Percentiles rank a stretch among this genome's conserved stretches.
Evolutionary conservation across 2,329 filamentous ascomycete species (phyloP).

Genomic region (Rhynchosporium secalis): DNA sequence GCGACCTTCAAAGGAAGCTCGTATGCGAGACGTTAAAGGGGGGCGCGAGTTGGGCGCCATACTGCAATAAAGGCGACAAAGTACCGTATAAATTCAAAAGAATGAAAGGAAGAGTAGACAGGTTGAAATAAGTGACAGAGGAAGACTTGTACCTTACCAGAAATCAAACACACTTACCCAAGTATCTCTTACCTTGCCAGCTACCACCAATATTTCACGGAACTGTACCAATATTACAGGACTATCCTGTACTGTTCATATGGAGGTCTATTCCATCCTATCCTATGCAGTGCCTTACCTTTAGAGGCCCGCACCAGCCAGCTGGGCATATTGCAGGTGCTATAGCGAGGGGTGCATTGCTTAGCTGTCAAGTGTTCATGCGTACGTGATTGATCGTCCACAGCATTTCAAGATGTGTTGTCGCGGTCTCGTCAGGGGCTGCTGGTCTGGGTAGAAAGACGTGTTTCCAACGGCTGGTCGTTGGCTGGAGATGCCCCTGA

Average conservation of each 20-base stretch:
- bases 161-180: slow-evolving; percentile 10
- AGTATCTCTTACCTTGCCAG: slow-evolving; percentile 11
- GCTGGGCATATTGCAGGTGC: slow-evolving; percentile 2
- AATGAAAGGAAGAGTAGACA: slow-evolving; percentile 2
- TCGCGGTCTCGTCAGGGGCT: slow-evolving; percentile 10
- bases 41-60: slow-evolving; percentile 36
- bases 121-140: slow-evolving; percentile 2
- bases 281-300: slow-evolving; percentile 7
- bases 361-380: slow-evolving; percentile 28
- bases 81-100: slow-evolving; percentile 1
- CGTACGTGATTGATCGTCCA: slow-evolving; percentile 26
- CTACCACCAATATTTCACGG: background rate
- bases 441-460: slow-evolving; percentile 21
- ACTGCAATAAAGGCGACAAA: background rate
- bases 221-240: background rate
- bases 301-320: slow-evolving; percentile 1
- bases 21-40: slow-evolving; percentile 37
- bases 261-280: background rate
- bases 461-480: slow-evolving; percentile 29
- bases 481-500: slow-evolving; percentile 15
- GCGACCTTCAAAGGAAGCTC: slow-evolving; percentile 36
- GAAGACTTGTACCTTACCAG: slow-evolving; percentile 13
- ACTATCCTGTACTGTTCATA: background rate
- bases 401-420: slow-evolving; percentile 25
- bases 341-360: slow-evolving; percentile 30